Conservation (phyloP, 306 rosid species). For the Sicyos baderoa region DNA sequence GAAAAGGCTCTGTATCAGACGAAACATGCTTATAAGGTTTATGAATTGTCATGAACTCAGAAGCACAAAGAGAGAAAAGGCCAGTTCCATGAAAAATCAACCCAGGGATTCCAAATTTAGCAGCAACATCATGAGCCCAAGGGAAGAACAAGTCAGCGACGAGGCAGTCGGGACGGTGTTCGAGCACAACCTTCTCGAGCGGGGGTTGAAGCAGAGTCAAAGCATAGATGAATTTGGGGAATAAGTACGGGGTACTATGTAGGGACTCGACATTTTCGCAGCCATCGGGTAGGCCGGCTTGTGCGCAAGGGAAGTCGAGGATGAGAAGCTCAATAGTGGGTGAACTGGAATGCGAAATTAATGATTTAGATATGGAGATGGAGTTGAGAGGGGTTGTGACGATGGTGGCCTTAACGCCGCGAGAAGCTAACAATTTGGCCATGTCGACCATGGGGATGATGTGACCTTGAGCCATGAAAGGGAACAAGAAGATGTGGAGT, state of each 20-base stretch:
- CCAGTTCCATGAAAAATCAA: slow-evolving; percentile 45
- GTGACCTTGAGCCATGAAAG: too few species aligned
- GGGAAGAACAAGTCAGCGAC: slow-evolving; percentile 42
- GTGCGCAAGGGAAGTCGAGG: slow-evolving; percentile 25
- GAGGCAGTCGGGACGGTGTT: slow-evolving; percentile 34
- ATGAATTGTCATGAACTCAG: slow-evolving; percentile 14
- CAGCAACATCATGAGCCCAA: slow-evolving; percentile 36
- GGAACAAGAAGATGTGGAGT: too few species aligned
- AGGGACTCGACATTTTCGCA: slow-evolving; percentile 29
- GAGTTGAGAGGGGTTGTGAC: too few species aligned
- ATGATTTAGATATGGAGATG: too few species aligned
- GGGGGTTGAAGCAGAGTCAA: slow-evolving; percentile 22
- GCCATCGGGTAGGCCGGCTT: slow-evolving; percentile 43
- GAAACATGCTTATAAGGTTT: slow-evolving; percentile 37
- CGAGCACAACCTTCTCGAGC: slow-evolving; percentile 27
- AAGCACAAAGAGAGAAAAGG: slow-evolving; percentile 32
- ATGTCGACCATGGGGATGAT: too few species aligned
- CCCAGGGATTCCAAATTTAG: slow-evolving; percentile 40
- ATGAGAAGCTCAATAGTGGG: too few species aligned
- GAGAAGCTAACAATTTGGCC: too few species aligned
- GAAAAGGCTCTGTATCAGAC: slow-evolving; percentile 31
- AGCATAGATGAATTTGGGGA: slow-evolving; percentile 24
- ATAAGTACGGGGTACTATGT: neutral
- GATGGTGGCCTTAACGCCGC: too few species aligned
- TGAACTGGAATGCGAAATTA: too few species aligned